Evolutionary conservation across 139 green algal species (phyloP).

Genomic region (Tetraselmis striata): DNA sequence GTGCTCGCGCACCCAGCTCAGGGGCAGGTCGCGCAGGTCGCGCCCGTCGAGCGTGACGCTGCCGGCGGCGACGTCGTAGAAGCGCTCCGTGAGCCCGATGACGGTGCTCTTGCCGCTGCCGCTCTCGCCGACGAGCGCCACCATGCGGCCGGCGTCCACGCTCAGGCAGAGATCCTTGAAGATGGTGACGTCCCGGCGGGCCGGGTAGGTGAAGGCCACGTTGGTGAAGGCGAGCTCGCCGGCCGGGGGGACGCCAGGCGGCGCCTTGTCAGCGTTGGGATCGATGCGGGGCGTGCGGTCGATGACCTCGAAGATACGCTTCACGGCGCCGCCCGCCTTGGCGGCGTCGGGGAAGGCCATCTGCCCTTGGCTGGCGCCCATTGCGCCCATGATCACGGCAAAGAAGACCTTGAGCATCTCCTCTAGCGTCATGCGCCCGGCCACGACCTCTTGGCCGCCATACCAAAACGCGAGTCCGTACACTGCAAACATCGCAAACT

Average conservation of each 20-base stretch:
- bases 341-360: conserved; percentile 5
- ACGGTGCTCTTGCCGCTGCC: conserved; percentile 92
- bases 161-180: conserved; percentile 60
- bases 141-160: conserved; percentile 43
- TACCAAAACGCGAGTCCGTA: conserved; percentile 28
- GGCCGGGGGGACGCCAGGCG: not conserved
- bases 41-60: conserved; percentile 1
- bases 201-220: conserved; percentile 65
- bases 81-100: conserved; percentile 77
- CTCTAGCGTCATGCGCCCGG: conserved; percentile 10
- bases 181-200: conserved; percentile 41
- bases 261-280: conserved; percentile 20
- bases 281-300: conserved; percentile 68
- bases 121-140: conserved; percentile 85
- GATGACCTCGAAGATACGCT: conserved; percentile 68
- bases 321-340: conserved; percentile 40
- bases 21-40: conserved; percentile 27
- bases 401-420: conserved; percentile 55
- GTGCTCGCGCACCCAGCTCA: conserved; percentile 29
- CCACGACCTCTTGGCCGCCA: conserved; percentile 18
- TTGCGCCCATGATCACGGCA: conserved; percentile 56
- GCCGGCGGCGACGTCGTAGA: conserved; percentile 53
- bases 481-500: conserved; percentile 49
- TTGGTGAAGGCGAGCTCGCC: conserved; percentile 34
- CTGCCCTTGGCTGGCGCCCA: conserved; percentile 41